Conservation (phyloP, 768 basidiomycete species). For the Macrolepiota albuminosa region DNA sequence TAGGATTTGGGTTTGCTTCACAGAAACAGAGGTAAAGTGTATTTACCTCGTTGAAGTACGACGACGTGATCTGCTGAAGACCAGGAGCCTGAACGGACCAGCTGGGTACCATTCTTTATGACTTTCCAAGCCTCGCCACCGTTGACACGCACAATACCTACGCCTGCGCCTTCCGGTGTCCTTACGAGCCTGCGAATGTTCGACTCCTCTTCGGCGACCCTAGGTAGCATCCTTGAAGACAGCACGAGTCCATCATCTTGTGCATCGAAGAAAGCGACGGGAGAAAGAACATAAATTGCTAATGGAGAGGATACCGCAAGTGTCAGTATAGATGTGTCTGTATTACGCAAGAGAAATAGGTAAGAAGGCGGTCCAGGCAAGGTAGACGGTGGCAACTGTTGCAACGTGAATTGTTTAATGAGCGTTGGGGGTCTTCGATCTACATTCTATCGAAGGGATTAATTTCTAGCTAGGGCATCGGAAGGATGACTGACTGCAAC, state of each 20-base stretch:
- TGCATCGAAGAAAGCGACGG: slow-evolving; percentile 58
- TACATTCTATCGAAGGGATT: slow-evolving; percentile 57
- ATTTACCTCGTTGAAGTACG: slow-evolving; percentile 61
- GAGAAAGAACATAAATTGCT: slow-evolving; percentile 53
- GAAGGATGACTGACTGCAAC: slow-evolving; percentile 55
- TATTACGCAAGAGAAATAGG: slow-evolving; percentile 50
- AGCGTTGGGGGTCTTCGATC: slow-evolving; percentile 86
- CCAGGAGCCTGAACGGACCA: slow-evolving; percentile 51
- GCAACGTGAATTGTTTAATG: slow-evolving; percentile 67
- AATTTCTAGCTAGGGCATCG: neutral
- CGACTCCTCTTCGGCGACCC: slow-evolving; percentile 41
- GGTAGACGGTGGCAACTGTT: slow-evolving; percentile 51
- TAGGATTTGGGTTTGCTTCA: neutral
- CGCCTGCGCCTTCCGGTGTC: slow-evolving; percentile 74
- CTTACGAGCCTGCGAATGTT: slow-evolving; percentile 61
- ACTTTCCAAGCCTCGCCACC: slow-evolving; percentile 66
- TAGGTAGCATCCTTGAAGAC: slow-evolving; percentile 34
- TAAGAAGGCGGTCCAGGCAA: slow-evolving; percentile 45
- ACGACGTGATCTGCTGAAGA: slow-evolving; percentile 58
- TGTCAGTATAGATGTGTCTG: slow-evolving; percentile 38
- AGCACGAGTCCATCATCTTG: slow-evolving; percentile 47
- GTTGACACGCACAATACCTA: slow-evolving; percentile 57
- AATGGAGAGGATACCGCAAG: slow-evolving; percentile 68
- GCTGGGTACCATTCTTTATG: slow-evolving; percentile 38
- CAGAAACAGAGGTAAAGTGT: neutral